Evolutionary conservation across 176 grass and related monocot species (phyloP), one percentile per base, ranked within the genome.

Genomic region (Aegilops tauschii): DNA sequence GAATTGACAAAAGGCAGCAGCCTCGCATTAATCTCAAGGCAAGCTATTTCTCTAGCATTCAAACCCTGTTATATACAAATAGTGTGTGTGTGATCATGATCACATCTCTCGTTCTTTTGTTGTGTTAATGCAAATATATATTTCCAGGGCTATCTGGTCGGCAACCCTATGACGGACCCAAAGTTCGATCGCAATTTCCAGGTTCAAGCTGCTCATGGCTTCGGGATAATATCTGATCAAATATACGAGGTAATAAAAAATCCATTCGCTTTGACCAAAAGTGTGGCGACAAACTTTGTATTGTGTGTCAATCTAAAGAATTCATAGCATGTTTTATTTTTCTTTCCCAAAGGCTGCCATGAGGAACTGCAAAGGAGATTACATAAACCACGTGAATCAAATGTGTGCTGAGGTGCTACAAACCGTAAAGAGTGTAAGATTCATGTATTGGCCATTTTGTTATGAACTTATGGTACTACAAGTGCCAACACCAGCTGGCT

Each of bases 131-230:
- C 27, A 28, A 65, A 16, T 52, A 2, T 84, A 14, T 64, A 2
- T 84, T 84, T 84, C 32, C 18, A 89, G 84, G 91, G 91, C 42
- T 92, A 92, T 66, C 30, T 89, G 17, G 54, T 92, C 83, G 87
- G 90, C 70, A 92, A 86, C 71, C 83, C 90, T 20, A 20, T 52
- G 3, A 89, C 90, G 54, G 87, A 45, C 3, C 23, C 32, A 18
- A 61, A 45, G 12, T 17, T 49, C 52, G 90, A 89, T 80, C 1
- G 8, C 11, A 45, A 65, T 73, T 74, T 35, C 82, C 20, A 45
- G 44, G 44, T 45, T 12, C 44, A 12, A 12, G 44, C 44, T 45
- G 44, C 44, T 45, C 44, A 45, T 45, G 44, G 44, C 3, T 45
- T 45, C 1, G 11, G 11, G 11, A 45, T 45, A 45, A 45, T 45